These are phyloP conservation scores for Pseudogymnoascus sp. DNA, from an alignment of 2,329 filamentous ascomycete genomes.

Conservation along the genomic window DNA sequence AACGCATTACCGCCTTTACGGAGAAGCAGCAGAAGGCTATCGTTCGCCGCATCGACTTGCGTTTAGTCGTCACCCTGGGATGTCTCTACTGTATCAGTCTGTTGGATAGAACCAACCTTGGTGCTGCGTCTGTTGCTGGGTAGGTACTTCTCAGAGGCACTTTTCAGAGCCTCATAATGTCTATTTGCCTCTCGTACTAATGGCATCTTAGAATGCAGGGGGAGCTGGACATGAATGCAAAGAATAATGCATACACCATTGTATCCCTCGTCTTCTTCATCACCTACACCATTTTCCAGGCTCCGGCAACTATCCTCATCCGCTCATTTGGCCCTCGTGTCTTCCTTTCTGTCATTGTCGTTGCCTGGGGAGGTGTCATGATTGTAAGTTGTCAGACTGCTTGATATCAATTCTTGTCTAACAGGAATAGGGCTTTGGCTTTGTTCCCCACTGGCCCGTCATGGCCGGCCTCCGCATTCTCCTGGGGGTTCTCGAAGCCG, in stretches of 20 bases:
- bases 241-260: constrained; percentile 8
- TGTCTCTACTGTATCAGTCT: constrained; percentile 66
- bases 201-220: background rate
- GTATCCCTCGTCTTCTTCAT: background rate
- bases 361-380: background rate
- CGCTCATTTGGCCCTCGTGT: background rate
- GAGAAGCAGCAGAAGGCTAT: constrained; percentile 58
- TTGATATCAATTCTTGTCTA: too few species aligned
- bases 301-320: background rate
- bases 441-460: constrained; percentile 35
- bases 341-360: background rate
- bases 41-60: constrained; percentile 59
- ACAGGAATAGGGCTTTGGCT: constrained; percentile 46
- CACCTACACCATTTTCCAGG: background rate
- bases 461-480: constrained; percentile 35
- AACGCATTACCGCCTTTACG: constrained; percentile 35
- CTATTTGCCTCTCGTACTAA: background rate
- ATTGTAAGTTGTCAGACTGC: background rate
- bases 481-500: constrained; percentile 30
- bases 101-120: constrained; percentile 73
- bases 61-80: constrained; percentile 54
- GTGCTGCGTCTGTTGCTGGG: constrained; percentile 64
- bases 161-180: background rate
- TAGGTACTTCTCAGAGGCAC: constrained; percentile 22
- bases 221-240: constrained; percentile 10